Conservation (phyloP, 1,139 yeast species). For the Geotrichum cucujoidarum region DNA sequence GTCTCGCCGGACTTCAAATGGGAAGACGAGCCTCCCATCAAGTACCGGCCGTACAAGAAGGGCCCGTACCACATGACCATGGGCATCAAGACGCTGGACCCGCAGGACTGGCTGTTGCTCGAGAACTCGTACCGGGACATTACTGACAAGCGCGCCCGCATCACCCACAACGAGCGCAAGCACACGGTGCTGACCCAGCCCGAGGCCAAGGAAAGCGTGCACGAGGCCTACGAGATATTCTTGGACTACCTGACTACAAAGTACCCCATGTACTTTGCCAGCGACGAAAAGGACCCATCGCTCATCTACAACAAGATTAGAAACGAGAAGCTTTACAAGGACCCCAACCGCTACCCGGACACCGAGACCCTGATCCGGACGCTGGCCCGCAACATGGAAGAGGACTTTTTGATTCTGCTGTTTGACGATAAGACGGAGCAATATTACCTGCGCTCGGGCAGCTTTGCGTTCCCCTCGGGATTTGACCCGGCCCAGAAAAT, state of each 20-base stretch:
- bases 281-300: slow-evolving; percentile 30
- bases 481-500: slow-evolving; percentile 59
- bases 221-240: slow-evolving; percentile 52
- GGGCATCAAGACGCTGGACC: slow-evolving; percentile 55
- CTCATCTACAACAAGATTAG: slow-evolving; percentile 44
- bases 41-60: slow-evolving; percentile 58
- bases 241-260: slow-evolving; percentile 47
- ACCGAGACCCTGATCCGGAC: slow-evolving; percentile 37
- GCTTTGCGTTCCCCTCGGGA: slow-evolving; percentile 70
- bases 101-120: slow-evolving; percentile 61
- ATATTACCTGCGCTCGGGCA: slow-evolving; percentile 59
- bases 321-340: slow-evolving; percentile 39
- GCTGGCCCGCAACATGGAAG: slow-evolving; percentile 53
- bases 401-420: slow-evolving; percentile 57
- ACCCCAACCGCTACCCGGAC: slow-evolving; percentile 22
- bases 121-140: slow-evolving; percentile 55
- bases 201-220: slow-evolving; percentile 45
- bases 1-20: slow-evolving; percentile 38
- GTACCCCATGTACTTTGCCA: slow-evolving; percentile 56
- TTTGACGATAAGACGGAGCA: slow-evolving; percentile 53
- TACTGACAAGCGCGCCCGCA: slow-evolving; percentile 43
- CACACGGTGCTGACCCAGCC: slow-evolving; percentile 39
- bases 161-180: slow-evolving; percentile 44
- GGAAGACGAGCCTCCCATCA: slow-evolving; percentile 45
- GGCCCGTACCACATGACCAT: slow-evolving; percentile 61